Percentiles rank a stretch among this genome's conserved stretches.
phyloP scores from a whole-genome alignment of 2,329 filamentous ascomycete genomes.

The Aureobasidium melanogenum region DNA sequence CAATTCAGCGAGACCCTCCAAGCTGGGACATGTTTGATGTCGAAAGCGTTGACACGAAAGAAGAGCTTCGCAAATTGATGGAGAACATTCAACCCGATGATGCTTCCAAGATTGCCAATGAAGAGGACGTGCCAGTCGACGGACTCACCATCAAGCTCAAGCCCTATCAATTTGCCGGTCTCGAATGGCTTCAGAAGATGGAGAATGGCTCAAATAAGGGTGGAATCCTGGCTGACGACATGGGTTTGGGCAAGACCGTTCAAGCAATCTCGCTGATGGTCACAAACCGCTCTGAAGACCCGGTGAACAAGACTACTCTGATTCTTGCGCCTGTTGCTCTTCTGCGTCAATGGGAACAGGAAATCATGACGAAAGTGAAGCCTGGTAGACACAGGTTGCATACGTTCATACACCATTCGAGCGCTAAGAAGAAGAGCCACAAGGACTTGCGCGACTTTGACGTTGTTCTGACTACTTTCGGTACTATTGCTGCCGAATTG shows the following conservation, averaged over 20 bases:
- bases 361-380: conserved; percentile 64
- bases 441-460: conserved; percentile 57
- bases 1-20: conserved; percentile 19
- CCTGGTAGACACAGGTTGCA: conserved; percentile 46
- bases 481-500: conserved; percentile 58
- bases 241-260: conserved; percentile 79
- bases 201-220: conserved; percentile 64
- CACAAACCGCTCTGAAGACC: conserved; percentile 52
- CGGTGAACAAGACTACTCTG: conserved; percentile 62
- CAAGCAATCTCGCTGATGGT: conserved; percentile 73
- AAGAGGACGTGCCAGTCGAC: conserved; percentile 45
- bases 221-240: conserved; percentile 70
- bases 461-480: conserved; percentile 72
- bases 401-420: conserved; percentile 61
- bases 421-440: conserved; percentile 49
- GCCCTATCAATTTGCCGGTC: conserved; percentile 70
- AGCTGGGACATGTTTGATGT: conserved; percentile 29
- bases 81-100: conserved; percentile 66
- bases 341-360: conserved; percentile 75
- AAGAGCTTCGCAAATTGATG: conserved; percentile 62
- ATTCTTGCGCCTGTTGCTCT: conserved; percentile 74
- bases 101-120: conserved; percentile 60
- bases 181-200: conserved; percentile 68
- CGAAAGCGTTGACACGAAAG: conserved; percentile 41
- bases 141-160: conserved; percentile 62